Evolutionary conservation across 345 rosid species (phyloP).

Genomic region (Sisymbrium irio): DNA sequence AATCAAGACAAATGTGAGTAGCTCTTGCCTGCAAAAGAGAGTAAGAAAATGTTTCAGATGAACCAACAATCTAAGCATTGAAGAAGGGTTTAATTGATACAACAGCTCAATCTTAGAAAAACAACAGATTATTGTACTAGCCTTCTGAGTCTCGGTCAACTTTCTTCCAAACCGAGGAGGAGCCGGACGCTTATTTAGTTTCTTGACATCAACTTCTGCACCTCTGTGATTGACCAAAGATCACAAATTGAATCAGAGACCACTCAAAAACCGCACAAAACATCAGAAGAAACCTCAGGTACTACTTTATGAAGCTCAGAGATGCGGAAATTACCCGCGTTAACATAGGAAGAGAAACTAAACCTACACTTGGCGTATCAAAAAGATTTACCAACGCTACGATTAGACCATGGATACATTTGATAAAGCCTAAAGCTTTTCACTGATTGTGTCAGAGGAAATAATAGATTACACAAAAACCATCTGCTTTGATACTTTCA

Average conservation of each 20-base stretch:
- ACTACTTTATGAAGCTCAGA: neutral
- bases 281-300: neutral
- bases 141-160: conserved; percentile 90
- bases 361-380: neutral
- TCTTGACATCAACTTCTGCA: conserved; percentile 80
- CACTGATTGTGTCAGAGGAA: neutral
- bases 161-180: conserved; percentile 97
- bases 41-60: neutral
- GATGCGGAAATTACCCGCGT: neutral
- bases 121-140: conserved; percentile 15
- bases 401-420: neutral
- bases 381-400: neutral
- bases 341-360: neutral
- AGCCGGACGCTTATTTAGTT: conserved; percentile 85
- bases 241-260: neutral
- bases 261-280: neutral
- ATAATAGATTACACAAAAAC: neutral
- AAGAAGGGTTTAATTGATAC: neutral
- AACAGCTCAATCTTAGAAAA: neutral
- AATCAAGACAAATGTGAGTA: conserved; percentile 92
- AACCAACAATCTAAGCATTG: neutral
- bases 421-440: neutral
- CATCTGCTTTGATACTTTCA: neutral
- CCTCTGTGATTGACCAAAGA: conserved; percentile 53
- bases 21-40: conserved; percentile 73